phyloP scores from a whole-genome alignment of 441 rosid genomes.

The Pelargonium cotyledonis region DNA sequence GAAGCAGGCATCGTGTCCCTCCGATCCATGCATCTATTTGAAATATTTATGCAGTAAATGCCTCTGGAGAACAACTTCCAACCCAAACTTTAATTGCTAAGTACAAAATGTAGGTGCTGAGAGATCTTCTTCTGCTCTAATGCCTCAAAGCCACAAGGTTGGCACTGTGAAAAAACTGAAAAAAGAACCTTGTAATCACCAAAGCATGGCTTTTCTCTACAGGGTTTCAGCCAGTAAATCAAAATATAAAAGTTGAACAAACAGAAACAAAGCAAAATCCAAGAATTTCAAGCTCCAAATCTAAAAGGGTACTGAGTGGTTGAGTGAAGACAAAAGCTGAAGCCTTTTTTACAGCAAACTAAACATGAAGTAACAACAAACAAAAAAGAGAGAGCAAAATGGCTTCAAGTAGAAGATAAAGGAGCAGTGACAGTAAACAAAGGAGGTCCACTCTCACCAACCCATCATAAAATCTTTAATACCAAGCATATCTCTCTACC shows the following conservation, averaged over 20 bases:
- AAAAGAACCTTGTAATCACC: no score
- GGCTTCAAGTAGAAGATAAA: conserved; percentile 42
- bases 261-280: conserved; percentile 13
- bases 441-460: conserved; percentile 61
- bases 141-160: neutral
- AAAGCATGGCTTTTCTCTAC: no score
- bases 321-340: conserved; percentile 43
- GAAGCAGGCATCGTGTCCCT: conserved; percentile 83
- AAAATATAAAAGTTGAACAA: conserved; percentile 6
- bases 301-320: conserved; percentile 26
- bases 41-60: conserved; percentile 21
- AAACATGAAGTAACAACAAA: conserved; percentile 34
- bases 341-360: conserved; percentile 48
- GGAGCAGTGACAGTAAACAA: conserved; percentile 21
- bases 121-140: neutral
- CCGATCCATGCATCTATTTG: conserved; percentile 82
- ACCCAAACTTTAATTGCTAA: conserved; percentile 14
- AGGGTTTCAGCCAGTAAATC: conserved; percentile 6
- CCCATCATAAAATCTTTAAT: conserved; percentile 37
- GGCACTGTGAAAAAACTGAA: no score
- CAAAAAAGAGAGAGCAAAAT: conserved; percentile 18
- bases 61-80: conserved; percentile 20
- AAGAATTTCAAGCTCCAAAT: conserved; percentile 21
- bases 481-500: conserved; percentile 36
- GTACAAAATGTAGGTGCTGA: conserved; percentile 7